A percentile compares a stretch with the other conserved stretches of the same genome.
These are phyloP conservation scores for Diaporthe caulivora DNA, from an alignment of 2,329 filamentous ascomycete species.

Conservation along the genomic window DNA sequence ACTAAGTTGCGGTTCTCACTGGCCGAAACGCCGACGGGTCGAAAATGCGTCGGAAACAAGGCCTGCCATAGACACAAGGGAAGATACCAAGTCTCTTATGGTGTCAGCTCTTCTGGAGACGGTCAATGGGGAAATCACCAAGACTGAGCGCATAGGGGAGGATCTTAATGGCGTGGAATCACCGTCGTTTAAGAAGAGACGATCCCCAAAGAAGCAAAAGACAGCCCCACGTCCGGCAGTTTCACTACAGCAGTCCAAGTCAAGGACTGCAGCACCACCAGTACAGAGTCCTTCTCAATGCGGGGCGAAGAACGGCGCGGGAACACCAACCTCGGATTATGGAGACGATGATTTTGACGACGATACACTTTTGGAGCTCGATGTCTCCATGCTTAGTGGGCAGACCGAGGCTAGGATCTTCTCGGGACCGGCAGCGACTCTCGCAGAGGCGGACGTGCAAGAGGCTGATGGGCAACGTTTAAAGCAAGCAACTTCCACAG, in stretches of 20 bases:
- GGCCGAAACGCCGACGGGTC: slow-evolving; percentile 77
- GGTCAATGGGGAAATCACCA: slow-evolving; percentile 67
- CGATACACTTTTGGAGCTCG: slow-evolving; percentile 67
- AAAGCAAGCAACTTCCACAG: slow-evolving; percentile 41
- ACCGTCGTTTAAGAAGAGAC: slow-evolving; percentile 59
- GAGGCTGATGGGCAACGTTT: background rate
- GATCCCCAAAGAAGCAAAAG: slow-evolving; percentile 38
- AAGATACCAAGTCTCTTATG: slow-evolving; percentile 66
- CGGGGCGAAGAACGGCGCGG: background rate
- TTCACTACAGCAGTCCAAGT: slow-evolving; percentile 36
- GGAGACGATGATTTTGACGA: slow-evolving; percentile 71
- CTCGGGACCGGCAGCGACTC: slow-evolving; percentile 23
- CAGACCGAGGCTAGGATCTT: slow-evolving; percentile 39
- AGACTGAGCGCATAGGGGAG: slow-evolving; percentile 51
- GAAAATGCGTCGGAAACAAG: slow-evolving; percentile 57
- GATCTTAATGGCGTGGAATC: slow-evolving; percentile 52
- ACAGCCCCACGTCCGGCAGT: background rate
- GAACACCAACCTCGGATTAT: slow-evolving; percentile 59
- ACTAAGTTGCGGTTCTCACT: slow-evolving; percentile 77
- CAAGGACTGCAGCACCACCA: background rate
- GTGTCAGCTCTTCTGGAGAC: slow-evolving; percentile 76
- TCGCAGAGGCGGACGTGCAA: background rate
- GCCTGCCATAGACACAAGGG: slow-evolving; percentile 44
- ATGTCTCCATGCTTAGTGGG: slow-evolving; percentile 55
- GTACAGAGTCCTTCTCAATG: background rate